Base-by-base conservation (phyloP, 805 yeast genomes). In the Debaryomyces tyrocola region DNA sequence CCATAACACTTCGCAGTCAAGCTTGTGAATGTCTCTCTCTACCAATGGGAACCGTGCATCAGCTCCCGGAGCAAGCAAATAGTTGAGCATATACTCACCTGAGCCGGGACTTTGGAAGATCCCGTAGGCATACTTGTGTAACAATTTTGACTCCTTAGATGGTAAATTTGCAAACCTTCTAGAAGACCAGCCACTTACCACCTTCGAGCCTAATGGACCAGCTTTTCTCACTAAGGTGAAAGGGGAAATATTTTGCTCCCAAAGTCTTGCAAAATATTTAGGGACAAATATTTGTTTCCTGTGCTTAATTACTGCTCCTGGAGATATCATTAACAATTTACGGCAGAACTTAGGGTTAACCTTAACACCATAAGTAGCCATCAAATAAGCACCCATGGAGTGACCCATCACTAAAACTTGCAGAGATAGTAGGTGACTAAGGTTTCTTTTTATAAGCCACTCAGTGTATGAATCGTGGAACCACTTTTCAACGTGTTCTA, bases 231-330 rank as follows among this genome's bases (percentile, higher is more conserved):
- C 92, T 5, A 91, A 57, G 0, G 85, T 63, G 62, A 92, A 94
- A 2, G 99, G 99, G 0, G 96, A 85, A 21, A 87, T 77, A 63
- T 91, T 88, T 49, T 75, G 80, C 53, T 88, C 90, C 99, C 99
- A 94, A 24, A 92, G 67, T 55, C 75, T 77, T 18, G 77, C 77
- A 62, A 90, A 90, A 85, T 96, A 92, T 35, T 68, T 62, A 1
- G 98, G 97, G 1, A 87, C 78, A 6, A 56, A 57, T 2, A 77
- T 77, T 37, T 56, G 63, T 18, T 57, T 60, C 5, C 68, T 54
- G 37, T 80, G 80, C 46, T 75, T 74, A 33, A 79, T 77, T 5
- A 94, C 81, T 3, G 96, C 97, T 0, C 96, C 98, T 0, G 98
- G 98, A 0, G 96, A 87, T 6, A 89, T 84, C 71, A 91, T 75